These are phyloP conservation scores for Musa itinerans DNA, from an alignment of 176 grass and related monocot genomes.

Conservation along the genomic window DNA sequence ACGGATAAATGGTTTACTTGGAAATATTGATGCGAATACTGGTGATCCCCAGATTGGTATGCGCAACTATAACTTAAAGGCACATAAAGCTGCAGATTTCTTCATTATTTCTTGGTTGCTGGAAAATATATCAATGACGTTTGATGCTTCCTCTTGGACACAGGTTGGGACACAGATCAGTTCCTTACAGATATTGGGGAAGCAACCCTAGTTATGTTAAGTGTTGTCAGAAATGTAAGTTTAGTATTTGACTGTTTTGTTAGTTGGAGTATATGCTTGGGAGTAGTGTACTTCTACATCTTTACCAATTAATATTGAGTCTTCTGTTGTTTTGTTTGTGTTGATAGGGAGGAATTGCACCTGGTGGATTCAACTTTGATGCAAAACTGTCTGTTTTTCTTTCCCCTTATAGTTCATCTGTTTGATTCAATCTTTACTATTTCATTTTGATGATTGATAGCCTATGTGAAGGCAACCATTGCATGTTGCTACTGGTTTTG, in stretches of 20 bases:
- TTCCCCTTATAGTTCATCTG: conserved; percentile 5
- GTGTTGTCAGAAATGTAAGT: conserved; percentile 99
- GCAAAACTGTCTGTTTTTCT: conserved; percentile 63
- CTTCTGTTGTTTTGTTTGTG: not conserved
- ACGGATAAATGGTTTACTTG: conserved; percentile 74
- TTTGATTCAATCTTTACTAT: conserved; percentile 1
- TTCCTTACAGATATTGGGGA: conserved; percentile 93
- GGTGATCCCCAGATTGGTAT: conserved; percentile 87
- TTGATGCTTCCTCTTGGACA: conserved; percentile 7
- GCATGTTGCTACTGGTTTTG: too few relatives aligned
- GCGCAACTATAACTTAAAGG: conserved; percentile 10
- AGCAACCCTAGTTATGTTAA: conserved; percentile 84
- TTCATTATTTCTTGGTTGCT: not conserved
- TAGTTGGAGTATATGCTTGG: too few relatives aligned
- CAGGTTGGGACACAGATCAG: conserved; percentile 98
- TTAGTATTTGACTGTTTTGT: not conserved
- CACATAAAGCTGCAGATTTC: not conserved
- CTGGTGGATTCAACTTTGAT: conserved; percentile 98
- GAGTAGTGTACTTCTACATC: not conserved
- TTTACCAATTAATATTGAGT: not conserved
- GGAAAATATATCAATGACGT: not conserved
- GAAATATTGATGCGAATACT: conserved; percentile 91
- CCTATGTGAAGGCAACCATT: too few relatives aligned
- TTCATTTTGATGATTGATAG: not conserved
- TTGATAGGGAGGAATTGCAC: conserved; percentile 76